Base-by-base conservation (phyloP, 2,329 filamentous ascomycete genomes). In the Colletotrichum brevisporum region DNA sequence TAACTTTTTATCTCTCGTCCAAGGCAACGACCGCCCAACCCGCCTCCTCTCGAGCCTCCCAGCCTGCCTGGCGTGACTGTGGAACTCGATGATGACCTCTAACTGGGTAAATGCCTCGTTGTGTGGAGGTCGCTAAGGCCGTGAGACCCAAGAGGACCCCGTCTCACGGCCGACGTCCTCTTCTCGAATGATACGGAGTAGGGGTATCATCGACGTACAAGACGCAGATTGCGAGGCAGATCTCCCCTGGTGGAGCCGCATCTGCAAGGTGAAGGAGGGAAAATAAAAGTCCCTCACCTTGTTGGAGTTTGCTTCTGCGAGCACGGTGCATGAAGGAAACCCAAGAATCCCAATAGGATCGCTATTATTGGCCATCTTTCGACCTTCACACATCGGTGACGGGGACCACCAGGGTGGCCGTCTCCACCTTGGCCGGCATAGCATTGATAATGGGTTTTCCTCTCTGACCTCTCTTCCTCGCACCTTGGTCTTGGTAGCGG, bases 391-490 rank as follows among this genome's bases (percentile, higher is more conserved):
- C 43, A 53, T 51, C 56, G 67, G 50, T 67, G 24, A 69, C 52
- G 67, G 62, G 67, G 62, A 56, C 47, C 31, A 47, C 31, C 31
- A 36, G 31, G 31, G 31, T 36, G 31, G 10, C 8, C 5, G 31
- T 43, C 24, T 56, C 67, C 67, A 69, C 62, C 50, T 36, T 43
- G n/a, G n/a, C 43, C 67, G 36, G 62, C 67, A 69, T 57, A 60
- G 52, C 62, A 67, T 69, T 69, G 63, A 67, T 69, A 69, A 69
- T 69, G 63, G 63, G 52, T 69, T 69, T 67, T 45, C 13, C 26
- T 39, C 51, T 36, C 31, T 36, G 21, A 24, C 21, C 21, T 31
- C 6, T 31, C 27, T 31, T 36, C 31, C 8, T 8, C 10, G 31
- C 31, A 36, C 10, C 26, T 6, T 10, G 21, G 24, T 21, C 67